These are phyloP conservation scores for Macrolepiota fuliginosa DNA, from an alignment of 768 basidiomycete species.

Conservation along the genomic window DNA sequence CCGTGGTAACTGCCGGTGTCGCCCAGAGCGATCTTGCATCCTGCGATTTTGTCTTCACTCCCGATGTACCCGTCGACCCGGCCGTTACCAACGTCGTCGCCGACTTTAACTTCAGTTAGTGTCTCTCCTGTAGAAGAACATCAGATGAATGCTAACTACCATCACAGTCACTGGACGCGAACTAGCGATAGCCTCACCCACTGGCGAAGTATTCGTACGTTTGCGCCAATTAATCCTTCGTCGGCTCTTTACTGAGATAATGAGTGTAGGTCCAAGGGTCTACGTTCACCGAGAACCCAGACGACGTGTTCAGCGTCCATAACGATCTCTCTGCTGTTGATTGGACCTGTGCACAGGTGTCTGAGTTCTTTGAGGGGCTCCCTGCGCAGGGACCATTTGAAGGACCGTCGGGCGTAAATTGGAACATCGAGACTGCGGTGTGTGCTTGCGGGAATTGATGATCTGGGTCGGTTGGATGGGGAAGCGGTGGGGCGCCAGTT, in stretches of 20 bases:
- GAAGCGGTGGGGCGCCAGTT: no score
- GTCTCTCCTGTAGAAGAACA: background rate
- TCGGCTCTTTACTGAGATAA: no score
- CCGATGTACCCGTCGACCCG: conserved; percentile 1
- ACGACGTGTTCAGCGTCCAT: conserved; percentile 6
- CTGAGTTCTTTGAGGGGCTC: conserved; percentile 1
- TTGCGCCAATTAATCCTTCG: no score
- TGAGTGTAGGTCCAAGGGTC: background rate
- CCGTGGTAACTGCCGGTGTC: background rate
- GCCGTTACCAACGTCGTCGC: background rate
- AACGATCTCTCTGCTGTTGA: background rate
- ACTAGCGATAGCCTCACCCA: no score
- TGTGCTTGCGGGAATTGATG: background rate
- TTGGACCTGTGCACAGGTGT: background rate
- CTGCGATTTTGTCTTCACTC: conserved; percentile 5
- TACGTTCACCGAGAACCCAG: conserved; percentile 1
- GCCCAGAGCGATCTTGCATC: conserved; percentile 1
- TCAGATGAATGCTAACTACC: no score
- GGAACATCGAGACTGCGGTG: conserved; percentile 1
- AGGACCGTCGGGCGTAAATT: background rate
- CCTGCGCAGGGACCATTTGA: background rate
- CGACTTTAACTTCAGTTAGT: conserved; percentile 3
- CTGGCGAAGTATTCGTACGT: no score
- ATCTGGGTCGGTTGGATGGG: no score
- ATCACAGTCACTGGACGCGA: no score